Evolutionary conservation across 176 grass and related monocot genomes (phyloP).

Genomic region (Triticum monococcum): DNA sequence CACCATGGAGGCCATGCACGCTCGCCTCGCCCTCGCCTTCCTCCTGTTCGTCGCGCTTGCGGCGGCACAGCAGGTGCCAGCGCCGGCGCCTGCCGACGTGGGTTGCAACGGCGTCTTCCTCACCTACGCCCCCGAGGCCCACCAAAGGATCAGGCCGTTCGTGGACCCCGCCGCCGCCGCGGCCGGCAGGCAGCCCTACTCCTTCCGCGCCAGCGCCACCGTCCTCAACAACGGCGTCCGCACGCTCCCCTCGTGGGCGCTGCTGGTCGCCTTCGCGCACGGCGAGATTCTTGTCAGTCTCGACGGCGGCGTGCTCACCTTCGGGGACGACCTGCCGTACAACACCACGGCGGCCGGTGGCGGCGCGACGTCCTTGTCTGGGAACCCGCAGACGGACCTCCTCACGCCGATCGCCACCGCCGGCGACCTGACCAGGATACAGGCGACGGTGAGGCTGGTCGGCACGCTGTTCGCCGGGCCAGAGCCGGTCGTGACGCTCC

Average conservation of each 20-base stretch:
- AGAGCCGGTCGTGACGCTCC: slow-evolving; percentile 40
- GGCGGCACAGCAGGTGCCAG: background rate
- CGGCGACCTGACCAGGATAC: slow-evolving; percentile 44
- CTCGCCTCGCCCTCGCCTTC: background rate
- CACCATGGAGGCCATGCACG: background rate
- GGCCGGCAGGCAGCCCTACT: slow-evolving; percentile 48
- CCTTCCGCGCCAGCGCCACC: slow-evolving; percentile 57
- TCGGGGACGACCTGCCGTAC: slow-evolving; percentile 53
- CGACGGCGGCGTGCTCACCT: slow-evolving; percentile 54
- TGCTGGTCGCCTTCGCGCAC: slow-evolving; percentile 52
- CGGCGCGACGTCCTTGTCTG: slow-evolving; percentile 44
- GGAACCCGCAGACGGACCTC: slow-evolving; percentile 73
- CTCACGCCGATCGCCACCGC: slow-evolving; percentile 68
- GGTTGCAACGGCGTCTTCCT: slow-evolving; percentile 74
- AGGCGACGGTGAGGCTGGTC: slow-evolving; percentile 35
- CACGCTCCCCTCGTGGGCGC: slow-evolving; percentile 48
- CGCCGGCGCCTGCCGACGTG: slow-evolving; percentile 29
- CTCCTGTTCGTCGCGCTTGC: background rate
- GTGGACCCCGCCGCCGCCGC: slow-evolving; percentile 1
- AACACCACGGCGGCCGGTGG: slow-evolving; percentile 35
- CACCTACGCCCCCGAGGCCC: slow-evolving; percentile 48
- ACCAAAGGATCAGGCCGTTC: slow-evolving; percentile 60
- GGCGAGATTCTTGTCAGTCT: slow-evolving; percentile 61
- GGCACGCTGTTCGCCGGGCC: slow-evolving; percentile 66
- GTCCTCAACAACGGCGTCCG: slow-evolving; percentile 55